Evolutionary conservation across 768 basidiomycete species (phyloP).

Genomic region (Tylopilus vinaceipallidus): DNA sequence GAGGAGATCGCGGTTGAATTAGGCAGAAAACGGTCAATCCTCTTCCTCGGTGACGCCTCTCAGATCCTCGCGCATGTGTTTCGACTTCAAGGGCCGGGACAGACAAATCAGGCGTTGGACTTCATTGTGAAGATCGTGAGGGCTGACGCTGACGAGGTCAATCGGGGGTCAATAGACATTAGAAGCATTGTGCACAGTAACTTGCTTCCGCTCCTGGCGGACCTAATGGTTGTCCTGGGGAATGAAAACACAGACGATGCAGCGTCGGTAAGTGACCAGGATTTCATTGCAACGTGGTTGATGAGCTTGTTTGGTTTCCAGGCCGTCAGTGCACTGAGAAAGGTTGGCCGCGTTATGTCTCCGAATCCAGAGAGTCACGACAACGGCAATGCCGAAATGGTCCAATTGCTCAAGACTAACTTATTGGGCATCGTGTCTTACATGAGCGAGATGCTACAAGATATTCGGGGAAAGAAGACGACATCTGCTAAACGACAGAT

Average conservation of each 20-base stretch:
- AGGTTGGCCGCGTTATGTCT: conserved; percentile 37
- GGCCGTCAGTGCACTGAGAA: conserved; percentile 45
- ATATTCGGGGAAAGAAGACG: conserved; percentile 74
- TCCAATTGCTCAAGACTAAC: conserved; percentile 64
- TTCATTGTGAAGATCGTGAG: conserved; percentile 64
- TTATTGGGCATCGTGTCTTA: conserved; percentile 84
- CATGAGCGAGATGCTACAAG: conserved; percentile 85
- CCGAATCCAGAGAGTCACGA: conserved; percentile 27
- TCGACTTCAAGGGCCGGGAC: conserved; percentile 50
- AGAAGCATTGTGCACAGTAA: conserved; percentile 62
- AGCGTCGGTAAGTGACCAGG: conserved; percentile 47
- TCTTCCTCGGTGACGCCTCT: conserved; percentile 57
- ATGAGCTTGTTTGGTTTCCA: conserved; percentile 42
- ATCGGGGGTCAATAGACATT: conserved; percentile 38
- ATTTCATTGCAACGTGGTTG: conserved; percentile 28
- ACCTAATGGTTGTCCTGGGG: conserved; percentile 76
- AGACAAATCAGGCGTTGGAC: conserved; percentile 56
- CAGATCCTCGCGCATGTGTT: conserved; percentile 68
- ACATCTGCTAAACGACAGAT: conserved; percentile 70
- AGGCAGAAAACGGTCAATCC: conserved; percentile 39
- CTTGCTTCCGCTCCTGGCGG: conserved; percentile 66
- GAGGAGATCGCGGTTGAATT: conserved; percentile 59
- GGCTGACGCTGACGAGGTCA: conserved; percentile 37
- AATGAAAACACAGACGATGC: conserved; percentile 52
- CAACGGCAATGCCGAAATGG: conserved; percentile 39